Evolutionary conservation across 2,329 filamentous ascomycete genomes (phyloP).

Genomic region (Davidsoniella virescens): DNA sequence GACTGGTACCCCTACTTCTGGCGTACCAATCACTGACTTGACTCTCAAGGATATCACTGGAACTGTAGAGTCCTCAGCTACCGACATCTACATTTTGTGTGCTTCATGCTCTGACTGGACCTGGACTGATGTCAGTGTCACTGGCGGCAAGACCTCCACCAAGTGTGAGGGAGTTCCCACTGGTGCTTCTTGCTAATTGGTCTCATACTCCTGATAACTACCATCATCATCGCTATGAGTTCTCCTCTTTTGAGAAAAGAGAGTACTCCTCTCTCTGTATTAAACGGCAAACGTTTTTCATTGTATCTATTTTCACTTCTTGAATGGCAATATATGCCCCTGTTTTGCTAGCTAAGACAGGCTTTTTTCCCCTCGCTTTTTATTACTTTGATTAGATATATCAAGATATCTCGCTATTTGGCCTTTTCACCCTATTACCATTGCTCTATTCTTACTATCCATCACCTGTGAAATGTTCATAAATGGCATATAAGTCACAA

Average conservation of each 20-base stretch:
- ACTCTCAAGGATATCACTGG: slow-evolving; percentile 28
- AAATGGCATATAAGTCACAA: too few species aligned
- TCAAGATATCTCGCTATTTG: neutral
- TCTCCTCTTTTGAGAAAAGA: neutral
- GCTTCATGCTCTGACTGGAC: slow-evolving; percentile 34
- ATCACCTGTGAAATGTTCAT: neutral
- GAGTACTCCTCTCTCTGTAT: too few species aligned
- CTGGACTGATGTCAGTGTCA: slow-evolving; percentile 31
- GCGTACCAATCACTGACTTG: slow-evolving; percentile 37
- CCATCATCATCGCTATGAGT: neutral
- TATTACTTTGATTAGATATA: neutral
- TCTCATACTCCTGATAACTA: neutral
- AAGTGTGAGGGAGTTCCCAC: slow-evolving; percentile 18
- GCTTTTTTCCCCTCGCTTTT: neutral
- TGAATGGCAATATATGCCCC: neutral
- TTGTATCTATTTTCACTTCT: neutral
- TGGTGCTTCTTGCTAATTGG: slow-evolving; percentile 9
- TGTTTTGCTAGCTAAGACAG: neutral
- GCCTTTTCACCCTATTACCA: neutral
- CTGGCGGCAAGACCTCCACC: slow-evolving; percentile 30
- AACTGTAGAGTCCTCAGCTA: slow-evolving; percentile 24
- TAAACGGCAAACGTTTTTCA: neutral
- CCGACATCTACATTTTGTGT: slow-evolving; percentile 36
- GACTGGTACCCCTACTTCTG: slow-evolving; percentile 27
- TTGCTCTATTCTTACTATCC: neutral